phyloP scores from a whole-genome alignment of 2,329 filamentous ascomycete genomes.

The Huntiella moniliformis region DNA sequence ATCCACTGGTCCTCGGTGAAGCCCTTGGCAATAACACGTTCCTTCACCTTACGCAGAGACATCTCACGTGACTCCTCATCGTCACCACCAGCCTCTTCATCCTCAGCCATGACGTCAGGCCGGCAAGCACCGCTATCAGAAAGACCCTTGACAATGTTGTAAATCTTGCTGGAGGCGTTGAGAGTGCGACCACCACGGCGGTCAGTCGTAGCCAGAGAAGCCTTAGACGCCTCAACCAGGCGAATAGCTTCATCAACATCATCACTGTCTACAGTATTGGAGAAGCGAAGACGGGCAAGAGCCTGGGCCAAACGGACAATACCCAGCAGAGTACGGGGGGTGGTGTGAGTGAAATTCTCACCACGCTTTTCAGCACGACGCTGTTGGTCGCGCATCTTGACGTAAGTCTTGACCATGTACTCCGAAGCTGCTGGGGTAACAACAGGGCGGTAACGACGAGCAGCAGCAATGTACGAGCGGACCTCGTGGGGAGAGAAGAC shows the following conservation, averaged over 20 bases:
- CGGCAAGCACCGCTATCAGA: constrained; percentile 73
- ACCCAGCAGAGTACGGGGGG: constrained; percentile 80
- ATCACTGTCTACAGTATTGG: constrained; percentile 64
- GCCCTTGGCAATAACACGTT: constrained; percentile 84
- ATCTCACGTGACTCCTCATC: constrained; percentile 45
- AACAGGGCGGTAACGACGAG: constrained; percentile 69
- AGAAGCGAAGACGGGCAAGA: constrained; percentile 78
- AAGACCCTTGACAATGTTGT: constrained; percentile 79
- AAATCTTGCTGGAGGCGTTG: constrained; percentile 77
- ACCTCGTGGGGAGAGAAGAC: constrained; percentile 87
- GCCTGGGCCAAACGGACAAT: constrained; percentile 87
- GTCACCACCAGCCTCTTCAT: constrained; percentile 32
- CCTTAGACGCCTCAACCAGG: constrained; percentile 82
- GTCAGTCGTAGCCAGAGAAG: constrained; percentile 51
- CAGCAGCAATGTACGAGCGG: constrained; percentile 85
- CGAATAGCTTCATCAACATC: constrained; percentile 92
- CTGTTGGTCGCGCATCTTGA: constrained; percentile 80
- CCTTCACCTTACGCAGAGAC: constrained; percentile 72
- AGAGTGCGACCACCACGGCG: constrained; percentile 49
- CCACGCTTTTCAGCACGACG: constrained; percentile 79
- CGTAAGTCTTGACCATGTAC: constrained; percentile 94
- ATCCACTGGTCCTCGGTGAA: constrained; percentile 91
- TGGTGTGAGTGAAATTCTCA: constrained; percentile 86
- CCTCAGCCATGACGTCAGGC: constrained; percentile 60
- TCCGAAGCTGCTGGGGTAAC: constrained; percentile 76